Evolutionary conservation across 331 rosid genomes (phyloP).

Genomic region (Dryas integrifolia): DNA sequence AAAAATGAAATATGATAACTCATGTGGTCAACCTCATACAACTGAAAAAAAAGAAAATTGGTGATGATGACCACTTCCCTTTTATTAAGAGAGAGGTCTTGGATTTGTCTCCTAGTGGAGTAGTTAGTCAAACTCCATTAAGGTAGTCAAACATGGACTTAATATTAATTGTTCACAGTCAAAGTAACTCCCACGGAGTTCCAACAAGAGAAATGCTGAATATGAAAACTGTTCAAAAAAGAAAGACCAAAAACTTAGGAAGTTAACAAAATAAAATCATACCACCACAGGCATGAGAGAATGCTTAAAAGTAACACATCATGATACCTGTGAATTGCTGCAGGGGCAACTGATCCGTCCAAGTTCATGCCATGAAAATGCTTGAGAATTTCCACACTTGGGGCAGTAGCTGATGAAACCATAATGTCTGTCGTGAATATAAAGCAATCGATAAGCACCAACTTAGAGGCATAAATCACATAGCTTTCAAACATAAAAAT

Average conservation of each 20-base stretch:
- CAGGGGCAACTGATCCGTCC: slow-evolving; percentile 75
- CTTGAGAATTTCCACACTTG: slow-evolving; percentile 68
- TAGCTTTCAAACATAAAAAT: slow-evolving; percentile 3
- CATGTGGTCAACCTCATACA: neutral
- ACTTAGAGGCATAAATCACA: neutral
- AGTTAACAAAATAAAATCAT: neutral
- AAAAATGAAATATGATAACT: neutral
- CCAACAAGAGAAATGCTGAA: neutral
- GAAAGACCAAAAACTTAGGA: neutral
- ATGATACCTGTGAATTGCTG: slow-evolving; percentile 50
- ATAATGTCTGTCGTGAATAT: slow-evolving; percentile 49
- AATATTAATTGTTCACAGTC: neutral
- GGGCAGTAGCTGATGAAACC: slow-evolving; percentile 71
- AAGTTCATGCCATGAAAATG: slow-evolving; percentile 69
- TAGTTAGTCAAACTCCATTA: neutral
- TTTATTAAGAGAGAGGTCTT: neutral
- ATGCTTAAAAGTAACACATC: slow-evolving; percentile 12
- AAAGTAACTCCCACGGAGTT: neutral
- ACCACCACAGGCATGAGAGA: neutral
- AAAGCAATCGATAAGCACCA: slow-evolving; percentile 1
- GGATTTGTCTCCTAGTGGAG: neutral
- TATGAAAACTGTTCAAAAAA: neutral
- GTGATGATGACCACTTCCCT: neutral
- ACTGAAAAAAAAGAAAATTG: neutral
- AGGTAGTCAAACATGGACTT: neutral